Percentiles rank a stretch among this genome's conserved stretches.
phyloP scores from a whole-genome alignment of 1,284 basidiomycete genomes.

The Trametes sp. region DNA sequence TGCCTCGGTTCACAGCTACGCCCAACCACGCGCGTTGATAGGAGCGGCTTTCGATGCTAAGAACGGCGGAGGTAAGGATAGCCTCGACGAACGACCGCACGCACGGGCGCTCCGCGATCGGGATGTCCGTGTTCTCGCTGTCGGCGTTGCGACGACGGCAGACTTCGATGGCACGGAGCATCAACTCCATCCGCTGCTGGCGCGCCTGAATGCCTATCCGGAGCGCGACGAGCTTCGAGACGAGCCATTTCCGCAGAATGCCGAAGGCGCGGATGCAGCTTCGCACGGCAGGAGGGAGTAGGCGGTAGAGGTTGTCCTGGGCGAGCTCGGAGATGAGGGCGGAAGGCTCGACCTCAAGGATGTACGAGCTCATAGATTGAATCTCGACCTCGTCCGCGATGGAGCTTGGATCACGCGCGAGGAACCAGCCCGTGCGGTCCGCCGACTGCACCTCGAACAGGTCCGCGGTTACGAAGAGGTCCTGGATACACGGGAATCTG shows the following conservation, averaged over 20 bases:
- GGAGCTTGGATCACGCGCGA: slow-evolving; percentile 56
- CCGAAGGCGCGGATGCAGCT: slow-evolving; percentile 77
- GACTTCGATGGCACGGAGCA: slow-evolving; percentile 75
- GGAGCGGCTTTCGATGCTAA: slow-evolving; percentile 77
- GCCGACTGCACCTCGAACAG: slow-evolving; percentile 80
- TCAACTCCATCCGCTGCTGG: slow-evolving; percentile 74
- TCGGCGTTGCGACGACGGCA: slow-evolving; percentile 67
- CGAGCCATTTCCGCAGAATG: slow-evolving; percentile 79
- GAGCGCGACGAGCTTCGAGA: slow-evolving; percentile 69
- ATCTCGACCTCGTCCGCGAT: slow-evolving; percentile 72
- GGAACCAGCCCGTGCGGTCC: slow-evolving; percentile 82
- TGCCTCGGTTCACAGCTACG: slow-evolving; percentile 64
- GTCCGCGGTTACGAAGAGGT: slow-evolving; percentile 77
- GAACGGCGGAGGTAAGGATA: slow-evolving; percentile 70
- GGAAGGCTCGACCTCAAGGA: slow-evolving; percentile 75
- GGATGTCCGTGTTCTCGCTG: slow-evolving; percentile 38
- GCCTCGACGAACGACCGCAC: slow-evolving; percentile 82
- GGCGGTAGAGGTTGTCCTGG: slow-evolving; percentile 73
- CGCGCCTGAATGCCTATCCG: slow-evolving; percentile 65
- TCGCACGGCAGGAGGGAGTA: slow-evolving; percentile 75
- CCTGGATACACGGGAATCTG: slow-evolving; percentile 45
- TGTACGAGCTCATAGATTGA: slow-evolving; percentile 75
- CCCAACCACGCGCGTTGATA: slow-evolving; percentile 78
- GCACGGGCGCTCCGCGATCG: slow-evolving; percentile 58
- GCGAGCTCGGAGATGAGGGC: slow-evolving; percentile 70